Evolutionary conservation across 768 basidiomycete species (phyloP), one percentile per base, ranked within the genome.

Genomic region (Daedaleopsis sinensis): DNA sequence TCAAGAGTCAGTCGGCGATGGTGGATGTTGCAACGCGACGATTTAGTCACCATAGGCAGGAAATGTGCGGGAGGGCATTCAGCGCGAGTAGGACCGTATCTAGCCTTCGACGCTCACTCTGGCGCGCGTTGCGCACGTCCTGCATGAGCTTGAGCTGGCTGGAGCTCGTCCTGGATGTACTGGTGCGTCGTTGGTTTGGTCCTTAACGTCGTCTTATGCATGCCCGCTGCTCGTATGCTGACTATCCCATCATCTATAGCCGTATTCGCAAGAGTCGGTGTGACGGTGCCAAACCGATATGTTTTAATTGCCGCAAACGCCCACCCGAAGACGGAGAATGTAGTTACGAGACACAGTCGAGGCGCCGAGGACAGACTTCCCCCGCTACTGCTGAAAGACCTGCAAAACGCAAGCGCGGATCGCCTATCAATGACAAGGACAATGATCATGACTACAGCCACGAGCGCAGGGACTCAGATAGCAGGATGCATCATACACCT

Each of bases 401-500:
- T 10, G 24, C 50, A 21, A 49, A 62, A 37, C 51, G 50, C 21
- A 57, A 23, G 51, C 43, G 46, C 8, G 27, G 27, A 32, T 3
- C n/a, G 2, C 37, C 43, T 18, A 6, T 5, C 2, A 32, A 35
- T 11, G 44, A 52, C 10, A 12, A 10, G 6, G 10, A 39, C 32
- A 6, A 27, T 7, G 4, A 32, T 32, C 36, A 52, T 3, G n/a
- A 5, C 11, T 1, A 39, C 32, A 5, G 24, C 5, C 21, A 48
- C 15, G 47, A 48, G 5, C 5, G 9, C 1, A 57, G 32, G 36
- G 61, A 37, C 7, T 57, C 60, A 5, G 55, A 56, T 7, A 42
- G 43, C 6, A 19, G 24, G 19, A 32, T 19, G 23, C 11, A 88
- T 24, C 91, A 91, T 68, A 89, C 88, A 64, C 84, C 89, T 7